A percentile compares a stretch with the other conserved stretches of the same genome.
Conservation (phyloP, 108 stramenopile species). For the Discostella stelligeroides region DNA sequence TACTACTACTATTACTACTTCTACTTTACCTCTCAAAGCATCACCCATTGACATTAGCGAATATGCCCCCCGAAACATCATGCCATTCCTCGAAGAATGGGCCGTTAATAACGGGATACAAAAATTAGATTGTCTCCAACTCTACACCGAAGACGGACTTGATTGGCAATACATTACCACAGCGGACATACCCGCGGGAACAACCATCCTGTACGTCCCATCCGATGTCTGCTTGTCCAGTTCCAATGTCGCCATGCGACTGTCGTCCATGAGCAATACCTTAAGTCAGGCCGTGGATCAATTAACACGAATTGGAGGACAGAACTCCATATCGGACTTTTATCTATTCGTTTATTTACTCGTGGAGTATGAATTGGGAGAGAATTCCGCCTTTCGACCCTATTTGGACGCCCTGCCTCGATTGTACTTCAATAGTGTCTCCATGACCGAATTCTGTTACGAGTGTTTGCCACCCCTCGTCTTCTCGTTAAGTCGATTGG, state of each 20-base stretch:
- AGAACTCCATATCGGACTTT: slow-evolving; percentile 39
- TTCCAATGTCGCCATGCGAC: slow-evolving; percentile 14
- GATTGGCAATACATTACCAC: slow-evolving; percentile 45
- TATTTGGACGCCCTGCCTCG: slow-evolving; percentile 62
- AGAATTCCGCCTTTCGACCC: slow-evolving; percentile 46
- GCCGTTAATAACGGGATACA: slow-evolving; percentile 38
- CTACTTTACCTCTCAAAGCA: not conserved
- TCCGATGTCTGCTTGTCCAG: slow-evolving; percentile 28
- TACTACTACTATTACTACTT: not conserved
- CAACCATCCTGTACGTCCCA: slow-evolving; percentile 45
- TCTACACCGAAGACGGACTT: slow-evolving; percentile 44
- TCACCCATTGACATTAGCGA: slow-evolving; percentile 27
- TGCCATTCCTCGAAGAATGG: slow-evolving; percentile 43
- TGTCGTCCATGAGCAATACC: slow-evolving; percentile 22
- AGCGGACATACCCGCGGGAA: slow-evolving; percentile 43
- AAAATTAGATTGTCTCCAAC: slow-evolving; percentile 42
- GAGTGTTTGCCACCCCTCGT: slow-evolving; percentile 55
- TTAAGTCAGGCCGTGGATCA: slow-evolving; percentile 30
- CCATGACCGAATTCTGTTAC: slow-evolving; percentile 56
- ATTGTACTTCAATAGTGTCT: slow-evolving; percentile 53
- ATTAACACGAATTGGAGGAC: slow-evolving; percentile 27
- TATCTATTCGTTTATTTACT: slow-evolving; percentile 59
- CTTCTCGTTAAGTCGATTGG: slow-evolving; percentile 27
- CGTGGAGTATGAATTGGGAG: slow-evolving; percentile 55
- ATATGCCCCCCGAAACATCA: slow-evolving; percentile 32